These are phyloP conservation scores for Ceratocystis lukuohia DNA, from an alignment of 2,329 filamentous ascomycete species.

Conservation along the genomic window DNA sequence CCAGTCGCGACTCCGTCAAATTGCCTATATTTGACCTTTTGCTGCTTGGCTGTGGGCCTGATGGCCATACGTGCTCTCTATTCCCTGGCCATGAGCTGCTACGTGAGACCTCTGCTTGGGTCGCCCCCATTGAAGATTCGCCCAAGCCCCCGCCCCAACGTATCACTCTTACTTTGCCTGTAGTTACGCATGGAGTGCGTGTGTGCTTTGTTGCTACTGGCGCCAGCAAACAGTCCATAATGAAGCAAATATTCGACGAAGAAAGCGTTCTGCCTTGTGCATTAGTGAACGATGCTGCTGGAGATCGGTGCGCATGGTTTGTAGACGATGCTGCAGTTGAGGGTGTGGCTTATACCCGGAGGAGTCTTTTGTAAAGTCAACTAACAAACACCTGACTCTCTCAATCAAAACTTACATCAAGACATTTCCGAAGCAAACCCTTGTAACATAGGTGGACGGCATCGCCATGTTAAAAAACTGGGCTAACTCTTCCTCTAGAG, in stretches of 20 bases:
- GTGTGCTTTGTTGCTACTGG: constrained; percentile 90
- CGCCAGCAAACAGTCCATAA: constrained; percentile 73
- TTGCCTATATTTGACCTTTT: constrained; percentile 91
- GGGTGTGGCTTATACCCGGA: constrained; percentile 68
- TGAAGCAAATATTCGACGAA: constrained; percentile 86
- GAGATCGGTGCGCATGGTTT: constrained; percentile 90
- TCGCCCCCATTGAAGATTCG: constrained; percentile 79
- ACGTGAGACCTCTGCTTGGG: constrained; percentile 80
- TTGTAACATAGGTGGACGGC: not conserved
- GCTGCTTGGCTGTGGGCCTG: constrained; percentile 83
- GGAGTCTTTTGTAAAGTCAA: constrained; percentile 41
- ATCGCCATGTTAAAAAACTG: not conserved
- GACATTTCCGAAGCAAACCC: not conserved
- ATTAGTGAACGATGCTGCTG: constrained; percentile 70
- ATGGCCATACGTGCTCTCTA: constrained; percentile 92
- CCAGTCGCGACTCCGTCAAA: constrained; percentile 83
- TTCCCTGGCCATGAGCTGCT: constrained; percentile 84
- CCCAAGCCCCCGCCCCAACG: constrained; percentile 85
- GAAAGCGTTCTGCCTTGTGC: constrained; percentile 70
- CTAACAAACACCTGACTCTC: not conserved
- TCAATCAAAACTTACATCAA: not conserved
- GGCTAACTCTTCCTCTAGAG: not conserved
- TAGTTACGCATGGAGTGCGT: constrained; percentile 73
- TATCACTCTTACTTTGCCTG: constrained; percentile 84
- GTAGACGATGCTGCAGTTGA: constrained; percentile 76